Conservation (phyloP, 108 stramenopile species). For the Discostella pseudostelligera region DNA sequence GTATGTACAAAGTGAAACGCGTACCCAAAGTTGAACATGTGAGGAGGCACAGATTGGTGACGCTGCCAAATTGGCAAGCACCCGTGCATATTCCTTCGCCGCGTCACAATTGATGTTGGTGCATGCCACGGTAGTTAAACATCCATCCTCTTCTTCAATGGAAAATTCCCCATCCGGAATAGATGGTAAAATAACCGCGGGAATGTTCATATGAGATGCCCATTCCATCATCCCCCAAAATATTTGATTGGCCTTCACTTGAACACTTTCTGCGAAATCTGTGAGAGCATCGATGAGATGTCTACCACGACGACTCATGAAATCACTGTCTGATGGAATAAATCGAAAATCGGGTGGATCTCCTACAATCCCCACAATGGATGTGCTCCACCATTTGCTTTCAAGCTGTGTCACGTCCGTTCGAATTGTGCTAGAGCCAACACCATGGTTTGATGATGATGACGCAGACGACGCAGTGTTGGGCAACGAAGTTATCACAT, state of each 20-base stretch:
- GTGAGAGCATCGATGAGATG: background rate
- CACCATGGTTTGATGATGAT: background rate
- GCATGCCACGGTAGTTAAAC: background rate
- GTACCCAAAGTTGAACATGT: constrained; percentile 80
- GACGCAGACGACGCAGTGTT: background rate
- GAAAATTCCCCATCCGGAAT: constrained; percentile 24
- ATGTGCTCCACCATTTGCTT: constrained; percentile 65
- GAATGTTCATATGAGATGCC: constrained; percentile 90
- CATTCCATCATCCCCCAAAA: constrained; percentile 75
- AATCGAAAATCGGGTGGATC: constrained; percentile 35
- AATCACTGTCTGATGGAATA: background rate
- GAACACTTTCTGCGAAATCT: no score
- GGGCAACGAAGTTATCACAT: constrained; percentile 27
- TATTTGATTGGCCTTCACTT: constrained; percentile 28
- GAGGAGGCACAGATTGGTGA: constrained; percentile 41
- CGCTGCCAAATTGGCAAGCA: constrained; percentile 18
- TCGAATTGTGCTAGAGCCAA: no score
- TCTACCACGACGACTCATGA: background rate
- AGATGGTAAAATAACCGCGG: constrained; percentile 86
- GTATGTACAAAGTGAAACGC: constrained; percentile 49
- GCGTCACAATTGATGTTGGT: constrained; percentile 4
- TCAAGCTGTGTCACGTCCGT: constrained; percentile 58
- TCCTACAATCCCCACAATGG: constrained; percentile 51
- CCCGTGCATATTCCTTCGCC: constrained; percentile 40
- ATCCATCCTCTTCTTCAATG: no score